Percentiles rank a stretch among this genome's conserved stretches.
These are phyloP conservation scores for Colletotrichum sp. DNA, from an alignment of 2,329 filamentous ascomycete genomes.

Conservation along the genomic window DNA sequence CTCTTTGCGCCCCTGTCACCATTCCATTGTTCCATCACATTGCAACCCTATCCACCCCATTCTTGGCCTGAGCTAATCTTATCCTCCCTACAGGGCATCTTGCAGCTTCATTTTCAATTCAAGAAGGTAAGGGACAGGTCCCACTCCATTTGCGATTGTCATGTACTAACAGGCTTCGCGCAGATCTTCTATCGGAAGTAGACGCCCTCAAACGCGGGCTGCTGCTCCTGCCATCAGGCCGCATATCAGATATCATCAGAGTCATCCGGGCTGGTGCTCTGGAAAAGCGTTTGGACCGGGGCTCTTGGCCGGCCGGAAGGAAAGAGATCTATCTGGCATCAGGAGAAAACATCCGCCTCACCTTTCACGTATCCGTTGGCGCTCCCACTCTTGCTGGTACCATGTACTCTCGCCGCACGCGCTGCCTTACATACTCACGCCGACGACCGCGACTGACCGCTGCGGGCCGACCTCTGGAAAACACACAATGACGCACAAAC, in stretches of 20 bases:
- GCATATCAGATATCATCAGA: constrained; percentile 7
- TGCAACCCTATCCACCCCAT: constrained; percentile 23
- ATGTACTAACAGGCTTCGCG: constrained; percentile 25
- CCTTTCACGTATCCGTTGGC: background rate
- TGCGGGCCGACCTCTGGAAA: background rate
- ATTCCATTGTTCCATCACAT: background rate
- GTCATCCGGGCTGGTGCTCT: background rate
- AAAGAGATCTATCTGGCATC: background rate
- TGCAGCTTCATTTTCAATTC: constrained; percentile 98
- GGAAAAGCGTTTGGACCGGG: background rate
- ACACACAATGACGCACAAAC: constrained; percentile 14
- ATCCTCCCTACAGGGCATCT: constrained; percentile 70
- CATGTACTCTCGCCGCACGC: background rate
- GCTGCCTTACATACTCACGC: background rate
- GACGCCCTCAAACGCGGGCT: constrained; percentile 15
- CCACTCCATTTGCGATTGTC: background rate
- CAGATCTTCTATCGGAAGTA: constrained; percentile 64
- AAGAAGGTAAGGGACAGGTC: constrained; percentile 74
- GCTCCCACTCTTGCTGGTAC: constrained; percentile 1
- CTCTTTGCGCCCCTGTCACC: background rate
- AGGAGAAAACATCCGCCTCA: background rate
- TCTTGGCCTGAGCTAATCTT: constrained; percentile 28
- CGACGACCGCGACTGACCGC: constrained; percentile 6
- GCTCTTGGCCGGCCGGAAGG: background rate
- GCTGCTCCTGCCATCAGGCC: background rate